phyloP scores from a whole-genome alignment of 257 asterid species.

The Solanum neorickii region DNA sequence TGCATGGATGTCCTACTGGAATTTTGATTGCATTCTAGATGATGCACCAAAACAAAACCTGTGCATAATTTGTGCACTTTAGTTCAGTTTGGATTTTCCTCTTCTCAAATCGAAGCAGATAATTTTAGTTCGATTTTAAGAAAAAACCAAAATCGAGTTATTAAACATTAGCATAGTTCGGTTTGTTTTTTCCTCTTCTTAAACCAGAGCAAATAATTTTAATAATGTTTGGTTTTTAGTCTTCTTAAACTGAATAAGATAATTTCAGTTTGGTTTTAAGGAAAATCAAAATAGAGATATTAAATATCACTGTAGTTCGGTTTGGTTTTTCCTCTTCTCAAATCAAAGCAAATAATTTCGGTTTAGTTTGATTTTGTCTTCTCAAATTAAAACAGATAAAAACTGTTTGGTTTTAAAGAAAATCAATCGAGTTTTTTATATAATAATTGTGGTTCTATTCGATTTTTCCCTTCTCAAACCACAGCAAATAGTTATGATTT shows the following conservation, averaged over 20 bases:
- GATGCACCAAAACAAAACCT: background rate
- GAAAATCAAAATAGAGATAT: no score
- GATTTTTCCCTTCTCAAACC: no score
- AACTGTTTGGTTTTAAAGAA: no score
- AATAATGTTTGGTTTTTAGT: no score
- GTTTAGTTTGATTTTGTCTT: no score
- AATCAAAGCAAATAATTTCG: no score
- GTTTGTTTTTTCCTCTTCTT: background rate
- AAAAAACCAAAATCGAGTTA: background rate
- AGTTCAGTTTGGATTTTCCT: background rate
- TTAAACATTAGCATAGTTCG: background rate
- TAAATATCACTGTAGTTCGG: background rate
- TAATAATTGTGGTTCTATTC: background rate
- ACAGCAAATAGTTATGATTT: no score
- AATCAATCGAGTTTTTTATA: background rate
- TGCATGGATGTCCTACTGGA: background rate
- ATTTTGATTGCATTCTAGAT: background rate
- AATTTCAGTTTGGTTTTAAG: no score
- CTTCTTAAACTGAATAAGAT: no score
- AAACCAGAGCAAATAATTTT: no score
- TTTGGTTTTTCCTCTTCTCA: no score
- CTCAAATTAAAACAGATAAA: no score
- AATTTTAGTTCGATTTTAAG: background rate
- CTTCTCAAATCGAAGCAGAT: background rate
- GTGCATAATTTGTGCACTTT: background rate